These are phyloP conservation scores for Chaetomium fimeti DNA, from an alignment of 495 filamentous ascomycete species.

Conservation along the genomic window DNA sequence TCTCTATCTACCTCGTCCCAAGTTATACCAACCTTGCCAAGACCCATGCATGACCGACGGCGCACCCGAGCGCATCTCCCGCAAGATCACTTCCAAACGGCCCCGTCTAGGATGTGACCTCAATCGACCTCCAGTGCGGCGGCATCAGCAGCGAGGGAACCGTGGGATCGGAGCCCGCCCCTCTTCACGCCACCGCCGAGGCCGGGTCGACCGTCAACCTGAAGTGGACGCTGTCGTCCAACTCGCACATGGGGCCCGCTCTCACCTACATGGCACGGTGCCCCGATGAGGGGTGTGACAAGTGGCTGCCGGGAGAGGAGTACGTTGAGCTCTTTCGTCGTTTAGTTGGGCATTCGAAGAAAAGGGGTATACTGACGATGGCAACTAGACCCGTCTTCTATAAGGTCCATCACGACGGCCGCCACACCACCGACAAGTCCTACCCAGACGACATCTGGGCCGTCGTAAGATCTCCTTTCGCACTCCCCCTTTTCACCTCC, in stretches of 20 bases:
- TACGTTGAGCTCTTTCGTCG: conserved; percentile 25
- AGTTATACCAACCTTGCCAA: conserved; percentile 42
- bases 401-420: conserved; percentile 61
- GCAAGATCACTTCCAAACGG: conserved; percentile 48
- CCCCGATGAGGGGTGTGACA: conserved; percentile 27
- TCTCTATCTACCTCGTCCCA: background rate
- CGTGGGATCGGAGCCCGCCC: conserved; percentile 50
- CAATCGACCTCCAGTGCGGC: conserved; percentile 48
- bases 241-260: conserved; percentile 60
- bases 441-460: conserved; percentile 38
- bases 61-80: conserved; percentile 43
- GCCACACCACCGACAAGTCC: conserved; percentile 45
- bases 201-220: conserved; percentile 56
- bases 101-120: conserved; percentile 46
- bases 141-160: conserved; percentile 38
- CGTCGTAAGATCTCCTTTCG: conserved; percentile 18
- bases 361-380: conserved; percentile 32
- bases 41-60: conserved; percentile 45
- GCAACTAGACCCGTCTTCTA: conserved; percentile 51
- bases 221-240: conserved; percentile 62
- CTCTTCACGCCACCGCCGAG: conserved; percentile 49
- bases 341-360: background rate
- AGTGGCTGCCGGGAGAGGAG: conserved; percentile 20
- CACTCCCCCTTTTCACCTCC: background rate
- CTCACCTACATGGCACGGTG: conserved; percentile 50